phyloP scores from a whole-genome alignment of 345 rosid species.

The Eucalyptus melliodora region DNA sequence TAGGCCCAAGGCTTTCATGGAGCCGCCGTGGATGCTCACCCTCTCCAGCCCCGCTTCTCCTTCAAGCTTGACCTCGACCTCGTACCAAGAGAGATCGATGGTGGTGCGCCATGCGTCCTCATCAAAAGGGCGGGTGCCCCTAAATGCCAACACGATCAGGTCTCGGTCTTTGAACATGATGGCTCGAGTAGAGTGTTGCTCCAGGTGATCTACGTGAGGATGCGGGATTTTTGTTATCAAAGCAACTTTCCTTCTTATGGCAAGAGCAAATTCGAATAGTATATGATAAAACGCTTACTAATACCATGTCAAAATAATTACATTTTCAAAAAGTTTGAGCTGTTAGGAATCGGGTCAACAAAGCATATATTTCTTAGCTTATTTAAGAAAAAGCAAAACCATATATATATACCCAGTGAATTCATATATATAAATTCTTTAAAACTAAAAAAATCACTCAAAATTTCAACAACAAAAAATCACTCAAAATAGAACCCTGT shows the following conservation, averaged over 20 bases:
- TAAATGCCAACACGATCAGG: constrained; percentile 21
- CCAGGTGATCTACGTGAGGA: constrained; percentile 8
- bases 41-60: neutral
- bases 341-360: neutral
- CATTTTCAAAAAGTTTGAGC: neutral
- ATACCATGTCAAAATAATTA: neutral
- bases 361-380: neutral
- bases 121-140: constrained; percentile 35
- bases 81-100: constrained; percentile 30
- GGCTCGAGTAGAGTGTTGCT: constrained; percentile 9
- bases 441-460: neutral
- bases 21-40: constrained; percentile 38
- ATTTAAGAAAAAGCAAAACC: too few relatives aligned
- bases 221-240: neutral
- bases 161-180: constrained; percentile 15
- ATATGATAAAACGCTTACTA: neutral
- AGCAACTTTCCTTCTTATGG: neutral
- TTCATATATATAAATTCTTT: neutral
- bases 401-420: neutral
- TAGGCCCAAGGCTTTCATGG: constrained; percentile 55
- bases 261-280: neutral
- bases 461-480: neutral
- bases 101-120: constrained; percentile 37
- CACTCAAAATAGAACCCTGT: neutral
- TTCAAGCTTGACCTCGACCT: neutral